Conservation (phyloP, 176 grass and related monocot species). For the Areca catechu region DNA sequence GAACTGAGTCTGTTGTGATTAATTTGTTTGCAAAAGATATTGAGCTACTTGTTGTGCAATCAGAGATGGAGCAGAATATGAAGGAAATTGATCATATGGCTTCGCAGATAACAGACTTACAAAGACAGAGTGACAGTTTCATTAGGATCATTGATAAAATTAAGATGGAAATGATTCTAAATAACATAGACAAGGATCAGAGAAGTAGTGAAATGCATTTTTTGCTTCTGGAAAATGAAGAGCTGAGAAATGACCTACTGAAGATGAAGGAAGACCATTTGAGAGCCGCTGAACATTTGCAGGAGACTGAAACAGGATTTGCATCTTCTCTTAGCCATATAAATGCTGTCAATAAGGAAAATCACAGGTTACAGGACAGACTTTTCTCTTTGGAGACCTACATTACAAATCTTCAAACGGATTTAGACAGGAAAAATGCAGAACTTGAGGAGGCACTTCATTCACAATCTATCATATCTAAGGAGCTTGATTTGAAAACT, state of each 20-base stretch:
- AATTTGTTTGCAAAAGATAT: conserved; percentile 43
- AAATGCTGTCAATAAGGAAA: conserved; percentile 23
- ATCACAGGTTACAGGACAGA: conserved; percentile 23
- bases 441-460: conserved; percentile 28
- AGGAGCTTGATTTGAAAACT: conserved; percentile 38
- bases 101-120: conserved; percentile 3
- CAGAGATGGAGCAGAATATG: conserved; percentile 33
- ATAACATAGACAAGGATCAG: conserved; percentile 50
- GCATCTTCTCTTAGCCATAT: no score
- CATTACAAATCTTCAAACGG: conserved; percentile 30
- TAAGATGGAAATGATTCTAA: conserved; percentile 40
- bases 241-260: conserved; percentile 18
- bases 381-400: conserved; percentile 39
- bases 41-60: conserved; percentile 38
- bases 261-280: conserved; percentile 23
- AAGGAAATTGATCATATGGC: conserved; percentile 15
- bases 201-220: conserved; percentile 19
- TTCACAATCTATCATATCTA: conserved; percentile 30
- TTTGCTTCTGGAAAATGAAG: conserved; percentile 43
- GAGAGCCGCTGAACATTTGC: conserved; percentile 24
- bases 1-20: conserved; percentile 31
- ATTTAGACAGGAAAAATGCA: conserved; percentile 37
- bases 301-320: not conserved
- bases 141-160: conserved; percentile 39
- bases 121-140: conserved; percentile 34